Evolutionary conservation across 2,329 filamentous ascomycete species (phyloP), one percentile per base, ranked within the genome.

Genomic region (Phialophora macrospora): DNA sequence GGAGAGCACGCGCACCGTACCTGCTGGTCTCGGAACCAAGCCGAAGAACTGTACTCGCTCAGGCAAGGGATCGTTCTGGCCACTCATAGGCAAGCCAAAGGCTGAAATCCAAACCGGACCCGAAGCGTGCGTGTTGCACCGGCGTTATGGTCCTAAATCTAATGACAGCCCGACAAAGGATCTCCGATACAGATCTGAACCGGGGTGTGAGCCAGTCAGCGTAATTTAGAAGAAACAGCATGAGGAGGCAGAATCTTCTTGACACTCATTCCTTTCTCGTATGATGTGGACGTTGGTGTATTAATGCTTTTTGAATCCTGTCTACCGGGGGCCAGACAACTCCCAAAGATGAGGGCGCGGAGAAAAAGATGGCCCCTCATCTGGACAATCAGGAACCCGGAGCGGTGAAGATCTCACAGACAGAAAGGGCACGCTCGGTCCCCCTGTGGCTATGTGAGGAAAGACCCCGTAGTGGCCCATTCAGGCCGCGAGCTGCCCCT

Each of bases 361-460:
- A 30, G 30, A 30, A 30, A 9, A 30, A 30, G 7, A 30, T 30
- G 30, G 30, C 30, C 30, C 30, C 20, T 34, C 55, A 59, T 46
- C 38, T 59, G 38, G 20, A 48, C 56, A 49, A 4, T 46, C 30
- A 46, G 41, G 24, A 17, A 32, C 41, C 41, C 28, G 22, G 56
- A 17, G 41, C 41, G 48, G 48, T 51, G 48, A 51, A 28, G 24
- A 51, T 51, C 24, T 44, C 38, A 44, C 14, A n/a, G 14, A 17
- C 14, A n/a, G 14, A n/a, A 44, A 5, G 17, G 8, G 3, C 48
- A 24, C 24, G 24, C 24, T 12, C 24, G 20, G 48, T 51, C 56
- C 55, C 54, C 55, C 52, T 59, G 56, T 59, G 56, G 56, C 56
- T 49, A 59, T 59, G 56, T 12, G 24, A 20, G 56, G 41, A 4